Percentiles rank a stretch among this genome's conserved stretches.
Conservation (phyloP, 306 rosid genomes). For the Rosa persica region DNA sequence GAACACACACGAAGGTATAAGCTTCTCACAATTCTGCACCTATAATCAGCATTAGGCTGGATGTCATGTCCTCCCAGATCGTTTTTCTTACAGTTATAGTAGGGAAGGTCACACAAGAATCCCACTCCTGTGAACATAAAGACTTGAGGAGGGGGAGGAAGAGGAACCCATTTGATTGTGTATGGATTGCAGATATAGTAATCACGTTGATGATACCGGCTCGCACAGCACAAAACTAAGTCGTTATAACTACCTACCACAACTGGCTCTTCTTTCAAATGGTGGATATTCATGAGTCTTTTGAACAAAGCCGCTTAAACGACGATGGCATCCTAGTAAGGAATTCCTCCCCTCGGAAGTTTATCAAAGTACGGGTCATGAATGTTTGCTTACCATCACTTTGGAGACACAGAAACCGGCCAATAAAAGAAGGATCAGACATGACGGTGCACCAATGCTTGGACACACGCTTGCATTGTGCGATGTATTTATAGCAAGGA, state of each 20-base stretch:
- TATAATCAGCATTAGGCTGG: background rate
- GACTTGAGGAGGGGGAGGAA: constrained; percentile 4
- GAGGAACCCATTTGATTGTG: background rate
- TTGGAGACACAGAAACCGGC: background rate
- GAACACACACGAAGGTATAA: background rate
- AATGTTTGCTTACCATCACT: background rate
- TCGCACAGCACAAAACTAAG: background rate
- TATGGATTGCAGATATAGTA: background rate
- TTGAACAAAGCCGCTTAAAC: background rate
- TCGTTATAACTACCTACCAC: background rate
- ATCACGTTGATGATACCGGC: background rate
- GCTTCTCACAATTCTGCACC: background rate
- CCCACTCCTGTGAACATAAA: background rate
- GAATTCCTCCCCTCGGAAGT: background rate
- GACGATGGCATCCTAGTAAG: background rate
- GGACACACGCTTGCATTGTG: background rate
- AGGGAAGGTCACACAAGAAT: background rate
- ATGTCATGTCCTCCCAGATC: background rate
- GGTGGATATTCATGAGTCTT: background rate
- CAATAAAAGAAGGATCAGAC: background rate
- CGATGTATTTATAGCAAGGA: background rate
- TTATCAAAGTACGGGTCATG: background rate
- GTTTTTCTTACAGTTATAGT: background rate
- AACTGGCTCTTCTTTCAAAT: background rate
- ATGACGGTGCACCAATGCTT: background rate